A percentile compares a stretch with the other conserved stretches of the same genome.
These are phyloP conservation scores for Apiotrichum akiyoshidainum DNA, from an alignment of 1,284 basidiomycete genomes.

Conservation along the genomic window DNA sequence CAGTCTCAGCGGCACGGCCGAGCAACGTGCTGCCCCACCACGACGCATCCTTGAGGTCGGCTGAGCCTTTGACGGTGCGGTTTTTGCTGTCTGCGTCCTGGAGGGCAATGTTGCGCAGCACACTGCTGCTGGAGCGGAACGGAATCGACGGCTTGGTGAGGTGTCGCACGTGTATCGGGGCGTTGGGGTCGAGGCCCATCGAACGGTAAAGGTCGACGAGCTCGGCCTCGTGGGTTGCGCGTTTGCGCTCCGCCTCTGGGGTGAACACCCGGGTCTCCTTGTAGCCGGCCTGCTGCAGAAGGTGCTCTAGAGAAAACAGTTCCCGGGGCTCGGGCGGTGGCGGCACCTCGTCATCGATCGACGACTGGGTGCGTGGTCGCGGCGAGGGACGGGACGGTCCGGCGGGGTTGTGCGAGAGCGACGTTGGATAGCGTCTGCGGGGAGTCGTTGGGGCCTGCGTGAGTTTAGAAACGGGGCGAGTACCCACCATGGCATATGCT, in stretches of 20 bases:
- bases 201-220: constrained; percentile 35
- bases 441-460: constrained; percentile 5
- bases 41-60: neutral
- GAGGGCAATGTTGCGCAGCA: constrained; percentile 20
- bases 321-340: constrained; percentile 13
- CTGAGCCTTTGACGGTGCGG: neutral
- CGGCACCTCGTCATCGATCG: constrained; percentile 29
- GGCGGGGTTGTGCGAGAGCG: constrained; percentile 21
- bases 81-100: constrained; percentile 14
- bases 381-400: constrained; percentile 22
- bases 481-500: neutral
- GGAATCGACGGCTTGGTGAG: constrained; percentile 14
- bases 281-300: constrained; percentile 78
- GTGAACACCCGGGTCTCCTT: constrained; percentile 83
- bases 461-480: neutral
- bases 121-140: constrained; percentile 19
- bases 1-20: constrained; percentile 10
- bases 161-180: constrained; percentile 15
- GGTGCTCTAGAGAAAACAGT: constrained; percentile 68
- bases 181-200: constrained; percentile 28
- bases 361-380: constrained; percentile 10
- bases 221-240: constrained; percentile 34
- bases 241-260: constrained; percentile 66
- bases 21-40: constrained; percentile 28
- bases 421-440: constrained; percentile 21